Evolutionary conservation across 2,329 filamentous ascomycete genomes (phyloP).

Genomic region (Dactylellina parvicollis): DNA sequence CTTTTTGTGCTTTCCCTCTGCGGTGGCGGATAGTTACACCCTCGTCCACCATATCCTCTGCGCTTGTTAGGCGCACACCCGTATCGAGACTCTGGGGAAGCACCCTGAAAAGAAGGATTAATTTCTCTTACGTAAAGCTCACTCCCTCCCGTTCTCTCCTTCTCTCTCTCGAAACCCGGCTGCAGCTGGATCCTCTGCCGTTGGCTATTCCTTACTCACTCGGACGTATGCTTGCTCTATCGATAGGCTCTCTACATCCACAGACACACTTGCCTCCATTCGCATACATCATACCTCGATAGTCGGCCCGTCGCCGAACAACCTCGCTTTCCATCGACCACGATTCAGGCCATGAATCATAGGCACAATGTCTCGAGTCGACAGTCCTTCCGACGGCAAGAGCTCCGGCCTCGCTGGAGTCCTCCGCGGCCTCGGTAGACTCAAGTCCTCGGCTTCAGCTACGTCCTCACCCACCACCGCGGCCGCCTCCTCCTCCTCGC

Average conservation of each 20-base stretch:
- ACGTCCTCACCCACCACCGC: constrained; percentile 40
- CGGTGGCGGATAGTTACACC: neutral
- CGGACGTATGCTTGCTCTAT: too few species aligned
- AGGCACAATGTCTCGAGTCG: constrained; percentile 51
- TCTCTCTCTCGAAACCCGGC: too few species aligned
- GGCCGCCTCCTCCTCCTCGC: constrained; percentile 47
- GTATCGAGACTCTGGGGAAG: constrained; percentile 32
- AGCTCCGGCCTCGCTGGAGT: constrained; percentile 47
- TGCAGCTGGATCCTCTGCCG: too few species aligned
- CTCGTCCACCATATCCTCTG: constrained; percentile 2
- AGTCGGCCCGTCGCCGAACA: constrained; percentile 36
- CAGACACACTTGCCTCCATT: too few species aligned
- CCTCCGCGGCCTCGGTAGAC: constrained; percentile 35
- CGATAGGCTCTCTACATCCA: too few species aligned
- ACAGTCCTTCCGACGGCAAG: constrained; percentile 44
- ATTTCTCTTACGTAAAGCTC: constrained; percentile 55
- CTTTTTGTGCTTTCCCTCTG: constrained; percentile 6
- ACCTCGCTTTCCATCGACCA: neutral
- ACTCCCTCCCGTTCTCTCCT: neutral
- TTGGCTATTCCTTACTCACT: too few species aligned
- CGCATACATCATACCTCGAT: constrained; percentile 2
- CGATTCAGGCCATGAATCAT: constrained; percentile 37
- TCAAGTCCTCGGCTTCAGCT: constrained; percentile 47
- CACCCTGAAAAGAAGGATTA: constrained; percentile 32
- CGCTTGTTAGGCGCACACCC: constrained; percentile 14